A percentile compares a stretch with the other conserved stretches of the same genome.
Conservation (phyloP, 2,329 filamentous ascomycete species). For the Sporothrix globosa region DNA sequence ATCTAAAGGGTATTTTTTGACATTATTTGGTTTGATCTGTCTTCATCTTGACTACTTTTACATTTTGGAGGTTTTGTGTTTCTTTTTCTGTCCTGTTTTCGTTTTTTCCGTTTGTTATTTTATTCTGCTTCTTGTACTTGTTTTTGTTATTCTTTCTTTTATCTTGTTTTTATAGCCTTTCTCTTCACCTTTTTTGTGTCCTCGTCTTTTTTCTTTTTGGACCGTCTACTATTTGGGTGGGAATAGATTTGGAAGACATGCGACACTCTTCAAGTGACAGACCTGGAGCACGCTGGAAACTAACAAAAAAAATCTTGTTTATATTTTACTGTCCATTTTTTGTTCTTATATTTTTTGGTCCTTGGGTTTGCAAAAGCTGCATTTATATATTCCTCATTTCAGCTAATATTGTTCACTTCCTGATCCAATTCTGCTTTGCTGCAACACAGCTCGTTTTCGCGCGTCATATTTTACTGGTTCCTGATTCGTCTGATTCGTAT, state of each 20-base stretch:
- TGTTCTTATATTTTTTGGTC: not conserved
- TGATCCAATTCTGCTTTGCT: no score
- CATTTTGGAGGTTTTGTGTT: not conserved
- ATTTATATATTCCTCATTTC: not conserved
- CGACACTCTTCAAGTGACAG: not conserved
- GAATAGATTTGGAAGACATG: not conserved
- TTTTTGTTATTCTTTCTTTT: not conserved
- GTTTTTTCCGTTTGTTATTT: no score
- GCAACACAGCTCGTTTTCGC: no score
- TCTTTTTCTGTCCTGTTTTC: not conserved
- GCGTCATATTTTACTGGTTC: no score
- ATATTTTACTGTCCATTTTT: not conserved
- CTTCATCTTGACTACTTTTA: not conserved
- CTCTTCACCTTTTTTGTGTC: not conserved
- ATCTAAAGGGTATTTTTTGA: slow-evolving; percentile 3
- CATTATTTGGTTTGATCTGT: not conserved
- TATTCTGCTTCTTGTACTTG: not conserved
- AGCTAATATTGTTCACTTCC: not conserved
- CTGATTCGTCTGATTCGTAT: no score
- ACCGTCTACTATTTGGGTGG: not conserved
- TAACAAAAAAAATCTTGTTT: slow-evolving; percentile 12
- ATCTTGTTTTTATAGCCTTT: not conserved
- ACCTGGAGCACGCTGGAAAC: slow-evolving; percentile 12
- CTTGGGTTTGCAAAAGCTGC: not conserved
- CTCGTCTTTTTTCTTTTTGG: not conserved